Conservation (phyloP, 192 early-diverging fungal species). For the Gryganskiella cystojenkinii region DNA sequence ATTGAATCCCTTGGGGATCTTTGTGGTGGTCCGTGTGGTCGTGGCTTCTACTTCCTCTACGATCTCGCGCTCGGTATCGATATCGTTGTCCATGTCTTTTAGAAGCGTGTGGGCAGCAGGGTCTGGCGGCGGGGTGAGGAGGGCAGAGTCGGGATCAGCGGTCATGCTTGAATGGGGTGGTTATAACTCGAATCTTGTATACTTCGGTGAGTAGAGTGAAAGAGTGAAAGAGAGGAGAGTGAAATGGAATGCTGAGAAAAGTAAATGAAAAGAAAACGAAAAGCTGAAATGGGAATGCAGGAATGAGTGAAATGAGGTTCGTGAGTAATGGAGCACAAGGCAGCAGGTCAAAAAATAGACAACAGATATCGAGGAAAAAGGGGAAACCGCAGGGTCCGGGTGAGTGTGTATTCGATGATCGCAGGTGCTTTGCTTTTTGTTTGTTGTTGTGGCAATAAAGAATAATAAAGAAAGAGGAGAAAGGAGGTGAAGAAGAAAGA, state of each 20-base stretch:
- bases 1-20: conserved; percentile 3
- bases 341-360: background rate
- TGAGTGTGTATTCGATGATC: too few relatives aligned
- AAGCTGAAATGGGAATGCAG: conserved; percentile 2
- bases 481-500: background rate
- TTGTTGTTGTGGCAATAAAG: background rate
- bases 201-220: too few relatives aligned
- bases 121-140: conserved; percentile 34
- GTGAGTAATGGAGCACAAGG: background rate
- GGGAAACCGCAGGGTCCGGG: background rate
- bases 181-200: background rate
- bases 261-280: background rate
- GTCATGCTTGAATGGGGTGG: background rate
- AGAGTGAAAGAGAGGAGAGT: background rate
- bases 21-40: conserved; percentile 21
- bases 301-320: background rate
- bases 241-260: background rate
- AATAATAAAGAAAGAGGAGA: background rate
- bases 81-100: conserved; percentile 14
- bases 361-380: background rate
- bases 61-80: conserved; percentile 9
- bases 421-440: too few relatives aligned
- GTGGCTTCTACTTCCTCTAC: conserved; percentile 8
- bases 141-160: conserved; percentile 6
- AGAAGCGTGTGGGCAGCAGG: background rate